Evolutionary conservation across 2,329 filamentous ascomycete genomes (phyloP).

Genomic region (Bisporella sp.): DNA sequence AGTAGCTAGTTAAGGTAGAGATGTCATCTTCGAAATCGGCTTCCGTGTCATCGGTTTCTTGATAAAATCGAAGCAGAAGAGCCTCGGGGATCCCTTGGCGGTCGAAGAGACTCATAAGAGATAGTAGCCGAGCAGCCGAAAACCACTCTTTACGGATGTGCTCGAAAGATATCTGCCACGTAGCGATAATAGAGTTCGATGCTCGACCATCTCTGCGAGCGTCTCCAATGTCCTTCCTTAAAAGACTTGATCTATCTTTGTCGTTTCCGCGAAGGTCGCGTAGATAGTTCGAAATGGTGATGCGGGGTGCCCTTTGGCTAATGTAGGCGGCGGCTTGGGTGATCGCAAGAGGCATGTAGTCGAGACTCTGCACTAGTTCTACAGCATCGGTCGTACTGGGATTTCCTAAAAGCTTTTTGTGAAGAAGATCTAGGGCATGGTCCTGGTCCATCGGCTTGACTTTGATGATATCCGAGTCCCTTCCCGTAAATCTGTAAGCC

Average conservation of each 20-base stretch:
- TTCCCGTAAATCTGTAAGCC: no score
- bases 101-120: slow-evolving; percentile 17
- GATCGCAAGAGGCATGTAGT: slow-evolving; percentile 24
- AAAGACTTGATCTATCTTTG: slow-evolving; percentile 20
- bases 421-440: no score
- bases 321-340: slow-evolving; percentile 24
- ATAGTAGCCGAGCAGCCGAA: slow-evolving; percentile 12
- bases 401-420: no score
- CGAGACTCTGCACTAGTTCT: slow-evolving; percentile 17
- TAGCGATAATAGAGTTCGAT: slow-evolving; percentile 29
- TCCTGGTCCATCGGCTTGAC: no score
- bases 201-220: slow-evolving; percentile 27
- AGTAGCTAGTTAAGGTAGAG: slow-evolving; percentile 10
- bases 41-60: neutral
- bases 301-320: slow-evolving; percentile 14
- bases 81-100: slow-evolving; percentile 16
- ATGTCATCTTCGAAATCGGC: neutral
- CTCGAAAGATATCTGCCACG: slow-evolving; percentile 32
- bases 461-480: no score
- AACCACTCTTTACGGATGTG: slow-evolving; percentile 26
- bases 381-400: neutral
- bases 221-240: slow-evolving; percentile 25
- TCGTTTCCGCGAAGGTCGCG: slow-evolving; percentile 29
- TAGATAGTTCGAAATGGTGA: slow-evolving; percentile 32
- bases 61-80: slow-evolving; percentile 1